A percentile compares a stretch with the other conserved stretches of the same genome.
Conservation (phyloP, 2,329 filamentous ascomycete genomes). For the Sphaerulina vaccinii region DNA sequence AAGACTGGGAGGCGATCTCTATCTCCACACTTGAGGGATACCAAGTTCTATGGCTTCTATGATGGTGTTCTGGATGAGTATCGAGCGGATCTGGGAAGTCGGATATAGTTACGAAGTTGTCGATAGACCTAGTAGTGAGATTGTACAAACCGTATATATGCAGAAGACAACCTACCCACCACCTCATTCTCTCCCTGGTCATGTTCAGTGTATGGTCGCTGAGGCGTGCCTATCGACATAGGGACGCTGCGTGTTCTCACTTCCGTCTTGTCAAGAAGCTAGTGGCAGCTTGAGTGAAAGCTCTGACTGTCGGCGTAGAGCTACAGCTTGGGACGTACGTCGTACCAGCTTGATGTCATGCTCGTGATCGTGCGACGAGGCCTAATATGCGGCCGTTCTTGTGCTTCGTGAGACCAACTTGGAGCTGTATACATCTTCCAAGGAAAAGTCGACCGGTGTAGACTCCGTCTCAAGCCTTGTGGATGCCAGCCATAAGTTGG, state of each 20-base stretch:
- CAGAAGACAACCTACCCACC: too few species aligned
- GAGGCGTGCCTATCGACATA: too few species aligned
- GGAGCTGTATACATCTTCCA: background rate
- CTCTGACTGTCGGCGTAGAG: too few species aligned
- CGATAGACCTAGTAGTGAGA: too few species aligned
- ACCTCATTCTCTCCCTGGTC: too few species aligned
- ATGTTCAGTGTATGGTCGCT: too few species aligned
- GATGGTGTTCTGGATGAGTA: constrained; percentile 26
- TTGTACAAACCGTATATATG: too few species aligned
- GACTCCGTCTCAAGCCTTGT: background rate
- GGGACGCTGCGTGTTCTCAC: too few species aligned
- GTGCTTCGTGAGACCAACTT: background rate
- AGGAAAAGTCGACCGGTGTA: background rate
- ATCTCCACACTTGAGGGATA: too few species aligned
- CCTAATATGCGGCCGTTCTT: background rate
- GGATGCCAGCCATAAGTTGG: background rate
- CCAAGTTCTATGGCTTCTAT: constrained; percentile 30
- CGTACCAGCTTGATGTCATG: background rate
- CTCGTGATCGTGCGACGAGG: background rate
- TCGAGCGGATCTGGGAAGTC: background rate
- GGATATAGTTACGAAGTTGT: background rate
- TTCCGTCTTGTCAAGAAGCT: too few species aligned
- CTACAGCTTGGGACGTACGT: too few species aligned
- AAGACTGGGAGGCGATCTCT: too few species aligned
- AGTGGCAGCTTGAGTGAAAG: background rate